Evolutionary conservation across 176 grass and related monocot genomes (phyloP).

Genomic region (Oryza meyeriana): DNA sequence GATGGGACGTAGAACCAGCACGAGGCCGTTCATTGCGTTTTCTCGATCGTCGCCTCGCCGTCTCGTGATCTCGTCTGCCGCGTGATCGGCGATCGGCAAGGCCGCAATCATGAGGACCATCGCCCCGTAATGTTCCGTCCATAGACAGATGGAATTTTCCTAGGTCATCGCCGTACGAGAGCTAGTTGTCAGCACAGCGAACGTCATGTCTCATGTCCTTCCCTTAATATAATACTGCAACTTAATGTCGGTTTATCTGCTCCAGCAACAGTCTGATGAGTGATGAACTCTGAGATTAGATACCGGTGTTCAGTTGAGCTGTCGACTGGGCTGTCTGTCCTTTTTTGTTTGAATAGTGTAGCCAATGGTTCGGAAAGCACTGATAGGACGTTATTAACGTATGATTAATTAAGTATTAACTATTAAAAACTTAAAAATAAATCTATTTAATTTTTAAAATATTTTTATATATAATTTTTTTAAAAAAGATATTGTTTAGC

Average conservation of each 20-base stretch:
- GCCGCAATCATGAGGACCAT: not conserved
- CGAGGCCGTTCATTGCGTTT: not conserved
- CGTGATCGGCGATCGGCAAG: not conserved
- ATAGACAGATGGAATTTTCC: not conserved
- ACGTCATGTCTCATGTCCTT: not conserved
- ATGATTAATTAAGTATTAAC: too few relatives aligned
- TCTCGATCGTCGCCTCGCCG: not conserved
- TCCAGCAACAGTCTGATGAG: not conserved
- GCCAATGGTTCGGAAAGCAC: too few relatives aligned
- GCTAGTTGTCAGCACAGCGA: not conserved
- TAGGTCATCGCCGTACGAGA: not conserved
- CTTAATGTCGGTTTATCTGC: not conserved
- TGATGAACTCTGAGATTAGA: not conserved
- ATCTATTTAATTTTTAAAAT: too few relatives aligned
- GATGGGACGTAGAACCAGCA: not conserved
- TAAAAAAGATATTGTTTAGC: too few relatives aligned
- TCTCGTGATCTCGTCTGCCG: not conserved
- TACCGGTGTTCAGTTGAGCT: too few relatives aligned
- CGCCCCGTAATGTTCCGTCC: not conserved
- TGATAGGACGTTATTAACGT: too few relatives aligned
- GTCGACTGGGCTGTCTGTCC: not conserved
- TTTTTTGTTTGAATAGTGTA: not conserved
- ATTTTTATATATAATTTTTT: too few relatives aligned
- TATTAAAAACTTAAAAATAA: too few relatives aligned
- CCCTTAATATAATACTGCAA: not conserved